A percentile compares a stretch with the other conserved stretches of the same genome.
Evolutionary conservation across 345 rosid species (phyloP).

Genomic region (Capsella bursapastoris): DNA sequence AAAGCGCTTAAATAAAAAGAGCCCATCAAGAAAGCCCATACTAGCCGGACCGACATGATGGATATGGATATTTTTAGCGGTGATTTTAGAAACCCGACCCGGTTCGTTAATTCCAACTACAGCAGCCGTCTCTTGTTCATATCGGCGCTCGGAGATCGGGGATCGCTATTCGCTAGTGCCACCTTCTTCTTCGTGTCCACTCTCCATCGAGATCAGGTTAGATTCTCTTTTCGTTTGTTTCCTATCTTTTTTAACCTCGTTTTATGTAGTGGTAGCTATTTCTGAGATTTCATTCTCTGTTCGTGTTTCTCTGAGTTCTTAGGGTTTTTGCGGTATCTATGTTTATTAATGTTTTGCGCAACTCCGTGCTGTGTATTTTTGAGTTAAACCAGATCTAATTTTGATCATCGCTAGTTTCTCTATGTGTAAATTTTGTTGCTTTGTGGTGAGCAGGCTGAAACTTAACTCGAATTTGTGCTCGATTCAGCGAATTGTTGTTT

Average conservation of each 20-base stretch:
- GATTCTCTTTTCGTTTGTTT: neutral
- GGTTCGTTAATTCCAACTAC: neutral
- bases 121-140: neutral
- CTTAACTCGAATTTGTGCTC: neutral
- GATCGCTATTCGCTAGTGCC: neutral
- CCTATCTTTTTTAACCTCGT: neutral
- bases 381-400: neutral
- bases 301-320: neutral
- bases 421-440: neutral
- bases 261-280: neutral
- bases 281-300: neutral
- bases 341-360: neutral
- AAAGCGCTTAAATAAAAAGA: neutral
- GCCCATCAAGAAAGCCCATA: slow-evolving; percentile 17
- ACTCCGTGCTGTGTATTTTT: neutral
- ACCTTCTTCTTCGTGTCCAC: neutral
- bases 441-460: neutral
- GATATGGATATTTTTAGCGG: neutral
- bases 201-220: slow-evolving; percentile 11
- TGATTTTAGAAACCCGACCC: slow-evolving; percentile 22
- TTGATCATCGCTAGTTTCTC: neutral
- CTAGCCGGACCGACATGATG: neutral
- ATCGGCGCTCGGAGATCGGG: slow-evolving; percentile 9
- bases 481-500: neutral
- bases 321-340: neutral